A percentile compares a stretch with the other conserved stretches of the same genome.
phyloP scores from a whole-genome alignment of 305 asterid species.

The Stenogyne calaminthoides region DNA sequence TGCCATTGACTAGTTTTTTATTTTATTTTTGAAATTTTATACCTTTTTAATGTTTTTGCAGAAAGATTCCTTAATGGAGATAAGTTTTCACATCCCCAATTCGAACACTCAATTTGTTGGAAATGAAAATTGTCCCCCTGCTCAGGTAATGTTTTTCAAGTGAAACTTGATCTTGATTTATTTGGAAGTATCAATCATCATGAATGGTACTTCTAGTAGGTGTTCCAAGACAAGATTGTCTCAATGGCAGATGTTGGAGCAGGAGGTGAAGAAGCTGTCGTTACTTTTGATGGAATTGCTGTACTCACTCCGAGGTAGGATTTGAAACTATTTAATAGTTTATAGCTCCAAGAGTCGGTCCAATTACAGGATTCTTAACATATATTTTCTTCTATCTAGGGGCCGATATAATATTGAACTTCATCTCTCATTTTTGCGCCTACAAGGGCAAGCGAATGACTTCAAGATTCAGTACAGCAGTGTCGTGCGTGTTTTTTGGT shows the following conservation, averaged over 20 bases:
- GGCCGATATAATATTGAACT: slow-evolving; percentile 77
- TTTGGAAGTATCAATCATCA: not conserved
- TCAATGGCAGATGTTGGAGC: slow-evolving; percentile 76
- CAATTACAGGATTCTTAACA: slow-evolving; percentile 22
- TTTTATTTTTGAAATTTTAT: not conserved
- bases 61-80: slow-evolving; percentile 98
- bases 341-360: slow-evolving; percentile 3
- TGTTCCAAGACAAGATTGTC: slow-evolving; percentile 70
- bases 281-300: slow-evolving; percentile 71
- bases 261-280: slow-evolving; percentile 82
- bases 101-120: slow-evolving; percentile 83
- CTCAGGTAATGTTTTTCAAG: slow-evolving; percentile 47
- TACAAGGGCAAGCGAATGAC: slow-evolving; percentile 93
- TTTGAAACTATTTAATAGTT: slow-evolving; percentile 1
- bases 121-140: slow-evolving; percentile 73
- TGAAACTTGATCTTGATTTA: slow-evolving; percentile 23
- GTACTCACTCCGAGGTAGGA: slow-evolving; percentile 78
- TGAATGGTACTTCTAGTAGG: slow-evolving; percentile 36
- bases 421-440: slow-evolving; percentile 78
- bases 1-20: not conserved
- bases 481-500: slow-evolving; percentile 74
- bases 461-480: slow-evolving; percentile 95
- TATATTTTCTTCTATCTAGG: slow-evolving; percentile 38
- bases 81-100: slow-evolving; percentile 90
- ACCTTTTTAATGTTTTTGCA: slow-evolving; percentile 30